Conservation (phyloP, 306 rosid genomes). For the Acacia melanoxylon region DNA sequence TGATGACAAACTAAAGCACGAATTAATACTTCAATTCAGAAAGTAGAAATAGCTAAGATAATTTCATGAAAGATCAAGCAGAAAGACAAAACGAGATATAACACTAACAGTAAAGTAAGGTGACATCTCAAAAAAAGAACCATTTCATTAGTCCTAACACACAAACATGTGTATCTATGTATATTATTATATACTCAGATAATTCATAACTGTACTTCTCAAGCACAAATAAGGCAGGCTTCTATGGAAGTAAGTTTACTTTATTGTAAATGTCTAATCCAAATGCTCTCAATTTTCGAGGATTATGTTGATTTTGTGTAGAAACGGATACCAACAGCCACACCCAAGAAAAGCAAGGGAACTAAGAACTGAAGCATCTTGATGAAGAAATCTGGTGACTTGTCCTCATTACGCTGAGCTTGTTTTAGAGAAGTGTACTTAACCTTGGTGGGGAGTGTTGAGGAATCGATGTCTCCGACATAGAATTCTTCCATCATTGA, state of each 20-base stretch:
- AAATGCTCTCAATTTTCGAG: conserved; percentile 13
- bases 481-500: conserved; percentile 89
- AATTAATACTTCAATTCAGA: not conserved
- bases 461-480: conserved; percentile 73
- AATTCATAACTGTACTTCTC: conserved; percentile 11
- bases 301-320: conserved; percentile 56
- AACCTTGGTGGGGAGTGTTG: conserved; percentile 55
- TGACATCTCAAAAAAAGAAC: conserved; percentile 28
- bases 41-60: not conserved
- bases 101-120: conserved; percentile 27
- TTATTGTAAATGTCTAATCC: conserved; percentile 33
- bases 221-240: conserved; percentile 12
- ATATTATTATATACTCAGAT: conserved; percentile 2
- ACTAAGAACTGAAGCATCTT: conserved; percentile 80
- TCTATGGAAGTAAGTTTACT: conserved; percentile 15
- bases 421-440: conserved; percentile 76
- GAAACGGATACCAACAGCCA: conserved; percentile 74
- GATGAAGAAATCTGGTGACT: conserved; percentile 64
- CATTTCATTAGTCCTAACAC: conserved; percentile 24
- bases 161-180: not conserved
- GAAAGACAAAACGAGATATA: conserved; percentile 5
- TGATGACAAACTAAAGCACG: not conserved
- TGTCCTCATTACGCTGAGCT: conserved; percentile 72
- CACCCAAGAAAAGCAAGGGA: conserved; percentile 75
- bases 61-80: conserved; percentile 10